Conservation (phyloP, 2,329 filamentous ascomycete genomes). For the Stagonosporopsis cucurbitacearum region DNA sequence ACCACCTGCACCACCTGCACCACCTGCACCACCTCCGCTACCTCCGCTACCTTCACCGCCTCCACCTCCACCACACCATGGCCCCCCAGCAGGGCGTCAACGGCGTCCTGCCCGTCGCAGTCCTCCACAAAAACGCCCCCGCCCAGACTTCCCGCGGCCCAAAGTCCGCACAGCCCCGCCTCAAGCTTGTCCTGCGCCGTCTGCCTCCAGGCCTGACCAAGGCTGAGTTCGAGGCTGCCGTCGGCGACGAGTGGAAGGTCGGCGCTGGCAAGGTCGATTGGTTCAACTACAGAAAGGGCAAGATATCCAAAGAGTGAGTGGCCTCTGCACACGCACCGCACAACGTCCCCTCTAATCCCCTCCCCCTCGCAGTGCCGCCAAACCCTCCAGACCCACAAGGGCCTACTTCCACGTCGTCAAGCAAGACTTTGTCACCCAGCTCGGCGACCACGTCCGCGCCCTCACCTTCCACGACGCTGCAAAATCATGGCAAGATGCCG, state of each 20-base stretch:
- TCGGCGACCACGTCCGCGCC: constrained; percentile 74
- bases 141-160: constrained; percentile 42
- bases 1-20: constrained; percentile 7
- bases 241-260: constrained; percentile 82
- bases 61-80: constrained; percentile 27
- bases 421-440: constrained; percentile 67
- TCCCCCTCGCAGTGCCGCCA: constrained; percentile 58
- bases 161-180: constrained; percentile 63
- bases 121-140: constrained; percentile 46
- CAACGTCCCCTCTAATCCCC: constrained; percentile 22
- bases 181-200: constrained; percentile 85
- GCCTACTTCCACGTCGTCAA: constrained; percentile 84
- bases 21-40: constrained; percentile 4
- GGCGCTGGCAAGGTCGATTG: constrained; percentile 87
- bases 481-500: constrained; percentile 73
- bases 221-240: constrained; percentile 72
- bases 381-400: constrained; percentile 79
- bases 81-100: constrained; percentile 44
- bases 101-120: constrained; percentile 48
- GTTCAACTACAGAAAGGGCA: constrained; percentile 74
- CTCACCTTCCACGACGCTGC: constrained; percentile 81
- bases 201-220: constrained; percentile 86
- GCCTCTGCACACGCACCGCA: neutral
- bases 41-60: neutral
- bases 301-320: constrained; percentile 82